phyloP scores from a whole-genome alignment of 768 basidiomycete species.

The Trametes cingulata region DNA sequence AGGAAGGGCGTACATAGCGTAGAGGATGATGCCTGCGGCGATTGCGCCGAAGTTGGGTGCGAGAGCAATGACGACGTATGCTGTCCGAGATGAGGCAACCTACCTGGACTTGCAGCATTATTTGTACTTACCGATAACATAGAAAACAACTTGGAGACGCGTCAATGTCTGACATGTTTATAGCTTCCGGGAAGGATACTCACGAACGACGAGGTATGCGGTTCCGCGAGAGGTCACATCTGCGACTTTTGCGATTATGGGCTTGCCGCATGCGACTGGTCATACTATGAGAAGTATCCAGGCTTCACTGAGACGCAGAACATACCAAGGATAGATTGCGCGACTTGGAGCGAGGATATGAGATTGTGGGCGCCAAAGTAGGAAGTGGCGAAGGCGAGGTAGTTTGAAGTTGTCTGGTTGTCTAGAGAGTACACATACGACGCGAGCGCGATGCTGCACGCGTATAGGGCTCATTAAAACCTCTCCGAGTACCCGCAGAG shows the following conservation, averaged over 20 bases:
- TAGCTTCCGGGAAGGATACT: constrained; percentile 18
- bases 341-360: constrained; percentile 32
- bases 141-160: constrained; percentile 38
- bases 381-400: constrained; percentile 37
- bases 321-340: constrained; percentile 37
- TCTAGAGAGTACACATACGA: constrained; percentile 81
- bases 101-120: constrained; percentile 21
- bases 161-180: constrained; percentile 29
- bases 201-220: constrained; percentile 52
- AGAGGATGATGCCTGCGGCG: constrained; percentile 49
- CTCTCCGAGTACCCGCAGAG: background rate
- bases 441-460: constrained; percentile 51
- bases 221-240: constrained; percentile 52
- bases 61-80: constrained; percentile 35
- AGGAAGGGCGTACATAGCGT: constrained; percentile 47
- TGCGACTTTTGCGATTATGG: constrained; percentile 54
- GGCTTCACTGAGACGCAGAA: constrained; percentile 43
- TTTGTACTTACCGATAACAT: constrained; percentile 39
- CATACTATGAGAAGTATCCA: background rate
- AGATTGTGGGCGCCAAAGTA: constrained; percentile 27
- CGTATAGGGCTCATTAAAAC: background rate
- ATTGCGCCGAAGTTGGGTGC: constrained; percentile 29
- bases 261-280: constrained; percentile 36
- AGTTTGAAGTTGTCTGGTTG: constrained; percentile 65
- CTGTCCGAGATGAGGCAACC: constrained; percentile 25